Conservation (phyloP, 805 yeast species). For the Zygoascus bituminiphila region DNA sequence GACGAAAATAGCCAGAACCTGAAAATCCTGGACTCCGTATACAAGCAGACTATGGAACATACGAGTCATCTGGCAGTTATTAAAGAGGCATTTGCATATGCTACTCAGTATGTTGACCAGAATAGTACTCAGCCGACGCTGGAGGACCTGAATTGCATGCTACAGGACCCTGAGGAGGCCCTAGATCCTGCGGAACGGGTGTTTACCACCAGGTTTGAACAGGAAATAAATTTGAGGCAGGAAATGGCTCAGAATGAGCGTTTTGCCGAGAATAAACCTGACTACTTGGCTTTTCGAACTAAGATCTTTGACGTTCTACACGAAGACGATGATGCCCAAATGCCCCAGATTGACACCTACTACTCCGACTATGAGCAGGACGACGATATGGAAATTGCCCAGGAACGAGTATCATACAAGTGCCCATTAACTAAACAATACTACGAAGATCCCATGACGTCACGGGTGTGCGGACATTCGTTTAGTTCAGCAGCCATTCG, state of each 20-base stretch:
- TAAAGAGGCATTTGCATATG: not conserved
- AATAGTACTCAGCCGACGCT: not conserved
- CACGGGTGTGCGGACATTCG: constrained; percentile 23
- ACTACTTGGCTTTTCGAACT: constrained; percentile 5
- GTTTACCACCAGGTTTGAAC: not conserved
- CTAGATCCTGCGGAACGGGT: not conserved
- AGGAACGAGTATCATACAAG: constrained; percentile 19
- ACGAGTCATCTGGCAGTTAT: not conserved
- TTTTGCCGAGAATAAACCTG: not conserved
- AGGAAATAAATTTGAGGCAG: not conserved
- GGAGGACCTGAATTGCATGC: not conserved
- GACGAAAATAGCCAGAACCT: not conserved
- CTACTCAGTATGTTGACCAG: not conserved
- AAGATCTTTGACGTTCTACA: constrained; percentile 12
- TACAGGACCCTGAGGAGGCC: not conserved
- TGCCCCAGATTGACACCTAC: constrained; percentile 14
- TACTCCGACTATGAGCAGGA: constrained; percentile 13
- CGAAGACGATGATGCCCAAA: constrained; percentile 13
- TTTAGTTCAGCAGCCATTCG: constrained; percentile 22
- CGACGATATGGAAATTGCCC: constrained; percentile 26
- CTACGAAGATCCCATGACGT: constrained; percentile 26
- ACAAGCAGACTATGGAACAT: not conserved
- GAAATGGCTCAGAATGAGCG: not conserved
- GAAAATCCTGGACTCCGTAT: not conserved
- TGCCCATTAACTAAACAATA: constrained; percentile 25